Percentiles rank a stretch among this genome's conserved stretches.
Evolutionary conservation across 768 basidiomycete genomes (phyloP).

Genomic region (Mycena metata): DNA sequence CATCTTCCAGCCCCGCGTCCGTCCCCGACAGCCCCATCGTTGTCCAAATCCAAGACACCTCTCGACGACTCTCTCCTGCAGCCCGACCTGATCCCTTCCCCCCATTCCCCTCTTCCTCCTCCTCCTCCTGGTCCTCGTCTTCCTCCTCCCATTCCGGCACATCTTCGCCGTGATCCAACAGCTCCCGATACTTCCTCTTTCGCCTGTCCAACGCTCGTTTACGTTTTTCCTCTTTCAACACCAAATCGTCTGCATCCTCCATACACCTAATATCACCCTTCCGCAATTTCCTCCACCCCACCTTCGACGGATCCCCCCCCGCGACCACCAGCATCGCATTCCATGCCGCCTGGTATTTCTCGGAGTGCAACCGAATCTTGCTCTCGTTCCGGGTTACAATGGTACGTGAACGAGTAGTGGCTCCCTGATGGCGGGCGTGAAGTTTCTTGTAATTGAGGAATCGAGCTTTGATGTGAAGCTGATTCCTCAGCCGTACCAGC

Average conservation of each 20-base stretch:
- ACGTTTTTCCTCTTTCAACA: not conserved
- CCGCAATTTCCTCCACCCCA: conserved; percentile 3
- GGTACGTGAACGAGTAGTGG: not conserved
- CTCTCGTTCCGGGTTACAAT: not conserved
- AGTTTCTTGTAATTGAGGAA: not conserved
- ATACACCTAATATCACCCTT: conserved; percentile 22
- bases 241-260: conserved; percentile 22
- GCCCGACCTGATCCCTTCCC: too few relatives aligned
- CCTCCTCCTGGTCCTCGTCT: not conserved
- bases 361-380: not conserved
- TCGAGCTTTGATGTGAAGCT: not conserved
- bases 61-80: too few relatives aligned
- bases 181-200: not conserved
- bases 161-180: not conserved
- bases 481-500: not conserved
- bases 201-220: not conserved
- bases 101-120: not conserved
- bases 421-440: not conserved
- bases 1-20: conserved; percentile 14
- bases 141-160: not conserved
- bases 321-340: conserved; percentile 3
- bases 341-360: conserved; percentile 28
- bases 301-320: not conserved
- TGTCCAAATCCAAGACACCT: conserved; percentile 32
- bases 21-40: not conserved